Percentiles rank a stretch among this genome's conserved stretches.
Evolutionary conservation across 2,329 filamentous ascomycete species (phyloP).

Genomic region (Gyromitra esculenta): DNA sequence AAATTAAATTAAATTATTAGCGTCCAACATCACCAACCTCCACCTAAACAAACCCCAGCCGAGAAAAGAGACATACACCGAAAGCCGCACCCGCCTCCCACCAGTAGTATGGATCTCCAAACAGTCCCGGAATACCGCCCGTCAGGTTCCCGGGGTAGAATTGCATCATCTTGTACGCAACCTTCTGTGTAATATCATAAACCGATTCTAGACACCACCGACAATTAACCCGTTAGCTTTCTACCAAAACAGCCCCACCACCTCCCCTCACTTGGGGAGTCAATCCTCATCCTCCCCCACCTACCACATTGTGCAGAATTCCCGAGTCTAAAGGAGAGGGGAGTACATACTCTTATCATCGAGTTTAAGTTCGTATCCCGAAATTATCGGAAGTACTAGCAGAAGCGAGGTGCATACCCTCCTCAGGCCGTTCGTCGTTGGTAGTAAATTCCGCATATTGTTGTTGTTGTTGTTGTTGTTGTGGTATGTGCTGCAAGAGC

Average conservation of each 20-base stretch:
- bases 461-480: slow-evolving; percentile 1
- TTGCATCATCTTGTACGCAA: slow-evolving; percentile 65
- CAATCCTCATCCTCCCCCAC: slow-evolving; percentile 16
- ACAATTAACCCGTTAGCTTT: slow-evolving; percentile 37
- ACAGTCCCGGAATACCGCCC: slow-evolving; percentile 66
- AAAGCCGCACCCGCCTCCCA: slow-evolving; percentile 78
- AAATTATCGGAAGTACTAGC: slow-evolving; percentile 40
- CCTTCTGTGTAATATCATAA: slow-evolving; percentile 56
- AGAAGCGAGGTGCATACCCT: slow-evolving; percentile 40
- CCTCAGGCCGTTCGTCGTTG: slow-evolving; percentile 26
- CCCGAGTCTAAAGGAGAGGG: neutral
- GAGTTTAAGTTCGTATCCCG: slow-evolving; percentile 44
- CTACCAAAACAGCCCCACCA: neutral
- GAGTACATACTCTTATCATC: slow-evolving; percentile 37
- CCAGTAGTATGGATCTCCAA: slow-evolving; percentile 77
- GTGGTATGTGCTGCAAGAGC: slow-evolving; percentile 4
- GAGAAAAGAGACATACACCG: slow-evolving; percentile 61
- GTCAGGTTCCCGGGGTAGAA: slow-evolving; percentile 67
- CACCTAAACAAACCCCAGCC: slow-evolving; percentile 56
- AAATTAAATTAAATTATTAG: slow-evolving; percentile 64
- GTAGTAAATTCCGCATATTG: slow-evolving; percentile 41
- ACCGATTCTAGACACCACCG: slow-evolving; percentile 52
- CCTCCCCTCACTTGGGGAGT: neutral
- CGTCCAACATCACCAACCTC: slow-evolving; percentile 69
- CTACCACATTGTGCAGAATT: slow-evolving; percentile 24